Evolutionary conservation across 225 moss, liverwort and hornwort species (phyloP), one percentile per base, ranked within the genome.

Genomic region (Asterella californica): DNA sequence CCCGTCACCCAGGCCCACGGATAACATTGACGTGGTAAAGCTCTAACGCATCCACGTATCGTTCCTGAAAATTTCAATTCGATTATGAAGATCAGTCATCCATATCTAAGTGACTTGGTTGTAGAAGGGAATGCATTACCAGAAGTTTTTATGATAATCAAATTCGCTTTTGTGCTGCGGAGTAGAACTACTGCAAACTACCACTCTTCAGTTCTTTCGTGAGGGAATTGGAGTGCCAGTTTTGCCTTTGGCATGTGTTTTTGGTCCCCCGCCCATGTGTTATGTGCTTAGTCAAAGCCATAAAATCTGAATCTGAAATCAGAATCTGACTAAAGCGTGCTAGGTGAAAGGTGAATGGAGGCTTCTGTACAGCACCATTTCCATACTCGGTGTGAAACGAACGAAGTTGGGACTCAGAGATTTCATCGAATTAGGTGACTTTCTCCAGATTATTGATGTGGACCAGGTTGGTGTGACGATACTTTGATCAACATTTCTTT

Each of bases 331-430:
- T 81, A 81, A 85, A 85, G 82, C 63, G 60, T 83, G 78, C 70
- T 83, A 95, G 92, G 95, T 92, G 36, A 81, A 92, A 79, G 95
- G 95, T 67, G 90, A 92, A 78, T 95, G 95, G 95, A 92, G 85
- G 83, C 88, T 95, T 61, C 88, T 95, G 76, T 95, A 95, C 66
- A 95, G 93, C 81, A 95, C 93, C 60, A 92, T 95, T 75, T 87
- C 91, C 22, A 92, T 95, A 76, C 78, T 92, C 52, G 95, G 95
- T 48, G 90, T 91, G 24, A 95, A 91, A 86, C 83, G 95, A 85
- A 95, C 95, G 53, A 95, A 93, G 82, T 87, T 95, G 33, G 95
- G 95, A 64, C 85, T 95, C 17, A 87, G 95, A 67, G 95, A 93
- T 71, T 93, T 95, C 65, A 88, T 95, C 78, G 80, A 79, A 19